Base-by-base conservation (phyloP, 2,329 filamentous ascomycete species). In the Ascochyta viciae-villosae region DNA sequence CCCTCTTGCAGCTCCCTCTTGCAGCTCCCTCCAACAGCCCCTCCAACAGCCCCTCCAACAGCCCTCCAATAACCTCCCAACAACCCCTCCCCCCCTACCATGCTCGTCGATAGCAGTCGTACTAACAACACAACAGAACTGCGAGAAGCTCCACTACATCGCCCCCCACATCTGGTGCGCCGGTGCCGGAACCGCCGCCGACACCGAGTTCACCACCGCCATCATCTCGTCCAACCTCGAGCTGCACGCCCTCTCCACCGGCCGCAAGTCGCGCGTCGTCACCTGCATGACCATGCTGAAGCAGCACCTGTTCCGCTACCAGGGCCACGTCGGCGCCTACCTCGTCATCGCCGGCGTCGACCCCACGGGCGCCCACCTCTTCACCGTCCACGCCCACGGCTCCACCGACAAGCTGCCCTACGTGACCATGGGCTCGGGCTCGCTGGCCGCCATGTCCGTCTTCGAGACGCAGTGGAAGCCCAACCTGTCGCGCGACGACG, bases 201-300 rank as follows among this genome's bases (percentile, higher is more conserved):
- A 99, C 79, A 98, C 94, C 65, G 95, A 99, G 82, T 99, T 99
- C 84, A 99, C 95, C 68, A 99, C 95, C 57, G 90, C 94, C 75
- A 88, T 99, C 79, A 96, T 98, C 83, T 97, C 93, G 73, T 99
- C 95, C 64, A 95, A 98, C 82, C 89, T 99, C 76, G 95, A 99
- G 83, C 88, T 99, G 59, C 95, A 99, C 83, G 87, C 94, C 51
- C 89, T 99, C 71, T 97, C 92, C 53, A 98, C 95, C 27, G 94
- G 94, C 78, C 94, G 95, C 77, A 92, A 95, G 79, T 94, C 95
- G 58, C 92, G 95, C 75, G 96, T 99, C 68, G 93, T 97, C 66
- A 99, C 95, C 61, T 96, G 93, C 84, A 99, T 99, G 95, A 99
- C 95, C 47, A 89, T 99, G 83, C 89, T 99, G 64, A 99, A 99